These are phyloP conservation scores for Benincasa hispida DNA, from an alignment of 306 rosid genomes.

Conservation along the genomic window DNA sequence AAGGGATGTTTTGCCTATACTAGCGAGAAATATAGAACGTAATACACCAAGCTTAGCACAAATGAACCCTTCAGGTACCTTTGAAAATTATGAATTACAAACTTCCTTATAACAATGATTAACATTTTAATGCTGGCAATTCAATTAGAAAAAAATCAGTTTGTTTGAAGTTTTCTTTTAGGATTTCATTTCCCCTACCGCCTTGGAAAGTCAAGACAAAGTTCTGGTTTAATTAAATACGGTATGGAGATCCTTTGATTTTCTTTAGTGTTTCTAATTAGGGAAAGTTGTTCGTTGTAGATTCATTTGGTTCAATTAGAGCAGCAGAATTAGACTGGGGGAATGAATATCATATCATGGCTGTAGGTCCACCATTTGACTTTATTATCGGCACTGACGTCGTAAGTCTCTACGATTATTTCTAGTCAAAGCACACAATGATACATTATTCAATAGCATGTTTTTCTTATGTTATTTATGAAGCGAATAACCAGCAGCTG, in stretches of 20 bases:
- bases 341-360: constrained; percentile 58
- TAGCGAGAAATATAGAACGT: constrained; percentile 73
- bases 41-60: constrained; percentile 73
- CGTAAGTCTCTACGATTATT: constrained; percentile 29
- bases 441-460: background rate
- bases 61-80: constrained; percentile 48
- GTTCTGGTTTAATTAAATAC: background rate
- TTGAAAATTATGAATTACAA: background rate
- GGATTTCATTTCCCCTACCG: background rate
- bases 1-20: constrained; percentile 72
- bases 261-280: constrained; percentile 4
- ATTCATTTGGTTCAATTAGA: constrained; percentile 68
- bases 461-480: background rate
- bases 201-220: background rate
- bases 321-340: constrained; percentile 89
- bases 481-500: background rate
- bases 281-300: constrained; percentile 28
- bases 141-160: background rate
- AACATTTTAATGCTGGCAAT: background rate
- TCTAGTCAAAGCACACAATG: background rate
- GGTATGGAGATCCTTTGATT: background rate
- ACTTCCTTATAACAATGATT: background rate
- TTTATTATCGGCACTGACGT: constrained; percentile 86
- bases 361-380: constrained; percentile 82
- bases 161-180: background rate